Conservation (phyloP, 257 asterid genomes). For the Plantago elongata region DNA sequence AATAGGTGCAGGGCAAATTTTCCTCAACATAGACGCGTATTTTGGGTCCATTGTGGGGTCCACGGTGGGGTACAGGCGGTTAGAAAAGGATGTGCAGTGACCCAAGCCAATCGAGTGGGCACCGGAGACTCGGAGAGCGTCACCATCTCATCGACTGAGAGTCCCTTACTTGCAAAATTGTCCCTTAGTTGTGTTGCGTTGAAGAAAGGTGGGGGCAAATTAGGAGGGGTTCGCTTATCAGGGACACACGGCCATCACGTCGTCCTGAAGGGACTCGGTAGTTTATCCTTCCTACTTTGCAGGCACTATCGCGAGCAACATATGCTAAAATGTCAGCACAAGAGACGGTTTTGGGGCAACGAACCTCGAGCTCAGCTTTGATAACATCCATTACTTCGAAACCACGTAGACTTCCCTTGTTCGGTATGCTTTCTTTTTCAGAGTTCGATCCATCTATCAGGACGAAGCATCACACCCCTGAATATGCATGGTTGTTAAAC, state of each 20-base stretch:
- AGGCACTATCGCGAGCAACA: constrained; percentile 60
- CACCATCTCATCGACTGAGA: constrained; percentile 64
- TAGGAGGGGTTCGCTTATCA: constrained; percentile 26
- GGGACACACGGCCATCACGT: constrained; percentile 48
- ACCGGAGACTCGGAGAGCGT: constrained; percentile 57
- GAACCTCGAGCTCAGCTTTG: constrained; percentile 39
- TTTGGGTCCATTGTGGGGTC: constrained; percentile 35
- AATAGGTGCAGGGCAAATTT: constrained; percentile 38
- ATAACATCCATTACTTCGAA: constrained; percentile 53
- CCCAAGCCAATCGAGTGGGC: constrained; percentile 56
- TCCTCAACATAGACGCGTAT: constrained; percentile 31
- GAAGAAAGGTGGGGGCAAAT: constrained; percentile 50
- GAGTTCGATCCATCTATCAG: constrained; percentile 35
- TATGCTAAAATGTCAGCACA: constrained; percentile 60
- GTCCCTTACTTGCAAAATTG: constrained; percentile 46
- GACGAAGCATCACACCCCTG: constrained; percentile 65
- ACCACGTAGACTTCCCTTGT: constrained; percentile 47
- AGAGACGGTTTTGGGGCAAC: constrained; percentile 45
- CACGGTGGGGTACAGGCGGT: constrained; percentile 38
- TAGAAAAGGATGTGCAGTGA: constrained; percentile 37
- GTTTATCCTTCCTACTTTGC: constrained; percentile 31
- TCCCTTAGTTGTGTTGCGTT: constrained; percentile 32
- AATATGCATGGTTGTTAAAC: background rate
- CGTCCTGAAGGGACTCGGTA: constrained; percentile 53
- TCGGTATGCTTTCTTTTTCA: constrained; percentile 38